These are phyloP conservation scores for Fistulifera solaris DNA, from an alignment of 108 stramenopile genomes.

Conservation along the genomic window DNA sequence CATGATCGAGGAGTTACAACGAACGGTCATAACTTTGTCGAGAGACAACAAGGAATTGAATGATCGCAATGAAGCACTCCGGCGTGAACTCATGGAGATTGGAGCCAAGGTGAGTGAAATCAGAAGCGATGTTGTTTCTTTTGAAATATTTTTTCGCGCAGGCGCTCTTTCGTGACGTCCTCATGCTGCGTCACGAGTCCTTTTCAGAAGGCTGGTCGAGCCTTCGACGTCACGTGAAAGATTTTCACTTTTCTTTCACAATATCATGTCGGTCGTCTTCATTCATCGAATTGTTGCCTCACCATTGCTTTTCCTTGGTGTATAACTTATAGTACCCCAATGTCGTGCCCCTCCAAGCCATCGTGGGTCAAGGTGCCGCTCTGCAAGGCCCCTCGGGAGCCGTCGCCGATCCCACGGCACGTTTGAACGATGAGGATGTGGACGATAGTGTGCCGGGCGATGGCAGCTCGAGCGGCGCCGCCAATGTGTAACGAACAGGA, in stretches of 20 bases:
- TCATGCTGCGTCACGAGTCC: not conserved
- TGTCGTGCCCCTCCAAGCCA: constrained; percentile 60
- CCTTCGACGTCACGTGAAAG: too few species aligned
- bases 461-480: too few species aligned
- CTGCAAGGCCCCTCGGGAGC: not conserved
- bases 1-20: constrained; percentile 84
- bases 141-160: not conserved
- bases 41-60: constrained; percentile 82
- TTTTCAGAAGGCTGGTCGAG: too few species aligned
- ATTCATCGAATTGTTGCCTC: not conserved
- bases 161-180: not conserved
- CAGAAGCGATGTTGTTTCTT: not conserved
- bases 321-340: constrained; percentile 64
- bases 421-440: too few species aligned
- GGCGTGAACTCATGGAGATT: constrained; percentile 61
- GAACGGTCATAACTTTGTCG: constrained; percentile 68
- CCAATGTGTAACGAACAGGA: too few species aligned
- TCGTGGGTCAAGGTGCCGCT: constrained; percentile 30
- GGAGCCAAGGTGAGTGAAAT: constrained; percentile 48
- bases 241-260: not conserved
- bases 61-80: constrained; percentile 60
- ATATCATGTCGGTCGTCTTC: not conserved
- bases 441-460: too few species aligned
- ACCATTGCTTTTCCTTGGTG: not conserved
- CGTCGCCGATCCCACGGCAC: too few species aligned